Percentiles rank a stretch among this genome's conserved stretches.
Conservation (phyloP, 2,329 filamentous ascomycete species). For the Pezicula carpinea region DNA sequence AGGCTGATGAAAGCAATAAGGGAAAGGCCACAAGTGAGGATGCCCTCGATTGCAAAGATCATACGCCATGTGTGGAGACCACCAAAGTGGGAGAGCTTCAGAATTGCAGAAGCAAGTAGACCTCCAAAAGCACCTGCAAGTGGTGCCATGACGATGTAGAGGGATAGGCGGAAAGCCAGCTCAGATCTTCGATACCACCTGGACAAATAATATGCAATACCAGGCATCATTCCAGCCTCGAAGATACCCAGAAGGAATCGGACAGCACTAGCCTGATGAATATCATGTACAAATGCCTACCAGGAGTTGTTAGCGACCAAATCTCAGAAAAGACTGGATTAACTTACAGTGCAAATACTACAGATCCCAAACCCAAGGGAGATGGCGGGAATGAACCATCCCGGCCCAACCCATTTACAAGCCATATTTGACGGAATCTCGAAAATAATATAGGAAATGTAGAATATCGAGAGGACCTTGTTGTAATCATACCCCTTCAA, state of each 20-base stretch:
- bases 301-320: neutral
- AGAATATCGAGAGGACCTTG: slow-evolving; percentile 61
- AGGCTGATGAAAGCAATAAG: slow-evolving; percentile 57
- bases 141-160: slow-evolving; percentile 68
- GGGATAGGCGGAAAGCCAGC: slow-evolving; percentile 59
- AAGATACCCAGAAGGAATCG: slow-evolving; percentile 66
- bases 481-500: slow-evolving; percentile 66
- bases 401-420: slow-evolving; percentile 68
- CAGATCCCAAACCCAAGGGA: slow-evolving; percentile 52
- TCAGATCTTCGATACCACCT: slow-evolving; percentile 69
- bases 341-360: too few species aligned
- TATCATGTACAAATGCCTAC: slow-evolving; percentile 53
- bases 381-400: slow-evolving; percentile 63
- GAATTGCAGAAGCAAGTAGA: slow-evolving; percentile 58
- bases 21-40: slow-evolving; percentile 52
- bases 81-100: slow-evolving; percentile 52
- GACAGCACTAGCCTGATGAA: slow-evolving; percentile 43
- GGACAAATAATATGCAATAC: slow-evolving; percentile 69
- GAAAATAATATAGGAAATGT: slow-evolving; percentile 68
- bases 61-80: slow-evolving; percentile 56
- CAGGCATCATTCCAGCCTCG: slow-evolving; percentile 70
- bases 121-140: slow-evolving; percentile 69
- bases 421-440: slow-evolving; percentile 63
- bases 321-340: neutral
- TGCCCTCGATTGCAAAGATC: slow-evolving; percentile 67